Base-by-base conservation (phyloP, 495 filamentous ascomycete species). In the Penicillium mononematosum region DNA sequence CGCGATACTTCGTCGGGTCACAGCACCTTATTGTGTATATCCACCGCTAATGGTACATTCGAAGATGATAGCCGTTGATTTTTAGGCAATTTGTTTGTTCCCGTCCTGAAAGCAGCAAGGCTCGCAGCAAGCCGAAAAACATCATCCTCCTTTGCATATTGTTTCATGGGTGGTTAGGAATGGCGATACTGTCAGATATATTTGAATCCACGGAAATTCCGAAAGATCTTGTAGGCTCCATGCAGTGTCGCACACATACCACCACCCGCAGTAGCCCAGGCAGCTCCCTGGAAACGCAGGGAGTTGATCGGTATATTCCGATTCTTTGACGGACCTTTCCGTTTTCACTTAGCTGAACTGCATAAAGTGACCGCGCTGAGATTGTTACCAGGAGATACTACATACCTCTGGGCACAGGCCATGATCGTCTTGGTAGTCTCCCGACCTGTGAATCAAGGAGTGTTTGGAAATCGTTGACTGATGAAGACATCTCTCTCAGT, bases 251-350 rank as follows among this genome's bases (percentile, higher is more conserved):
- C 68, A 3, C 32, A 59, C 53, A 74, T 70, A 5, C 71, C 62
- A 5, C 66, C 71, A 24, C 69, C 71, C 9, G 67, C 71, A 4
- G 64, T 63, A 10, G 41, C 54, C 71, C 71, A 74, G 4, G 67
- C 71, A 41, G 69, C 55, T 0, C 67, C 62, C 41, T 74, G 71
- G 24, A 59, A 56, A 10, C 68, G 66, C 43, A 74, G 41, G 5
- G 68, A 70, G 31, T 16, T 61, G 5, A 61, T 17, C 0, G 66
- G 61, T 38, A 68, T 70, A 9, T 45, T 62, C 32, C 59, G 56
- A 1, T 47, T 50, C 8, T 50, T 57, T 3, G 56, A 25, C 12
- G 32, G 43, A 20, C 62, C 63, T 54, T 41, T 25, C 5, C 19
- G 27, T 20, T 39, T 11, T 12, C 11, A 11, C 19, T 17, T 25